phyloP scores from a whole-genome alignment of 2,329 filamentous ascomycete species.

The Aspergillus oerlinghausenensis region DNA sequence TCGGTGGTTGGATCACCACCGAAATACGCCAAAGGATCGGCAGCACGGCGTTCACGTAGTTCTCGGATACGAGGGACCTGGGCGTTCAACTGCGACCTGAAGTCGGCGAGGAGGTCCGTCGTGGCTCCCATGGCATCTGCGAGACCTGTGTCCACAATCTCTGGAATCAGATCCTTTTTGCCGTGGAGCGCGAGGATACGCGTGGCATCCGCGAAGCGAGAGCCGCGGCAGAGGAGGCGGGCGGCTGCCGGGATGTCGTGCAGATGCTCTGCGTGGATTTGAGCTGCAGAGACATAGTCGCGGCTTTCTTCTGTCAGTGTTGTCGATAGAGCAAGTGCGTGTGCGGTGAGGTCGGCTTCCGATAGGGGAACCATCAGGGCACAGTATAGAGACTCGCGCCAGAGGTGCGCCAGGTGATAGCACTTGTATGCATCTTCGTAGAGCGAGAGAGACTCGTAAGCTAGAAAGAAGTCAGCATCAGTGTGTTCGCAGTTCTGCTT shows the following conservation, averaged over 20 bases:
- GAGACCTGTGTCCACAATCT: constrained; percentile 71
- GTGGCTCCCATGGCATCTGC: constrained; percentile 74
- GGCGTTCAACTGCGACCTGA: constrained; percentile 74
- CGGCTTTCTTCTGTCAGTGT: constrained; percentile 72
- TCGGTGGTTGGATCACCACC: constrained; percentile 64
- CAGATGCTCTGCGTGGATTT: constrained; percentile 77
- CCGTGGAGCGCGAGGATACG: constrained; percentile 63
- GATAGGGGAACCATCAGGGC: constrained; percentile 66
- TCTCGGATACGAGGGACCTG: constrained; percentile 84
- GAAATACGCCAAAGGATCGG: constrained; percentile 85
- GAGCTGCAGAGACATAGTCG: constrained; percentile 74
- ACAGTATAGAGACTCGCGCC: constrained; percentile 83
- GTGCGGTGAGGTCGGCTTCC: constrained; percentile 55
- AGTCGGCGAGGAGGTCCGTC: constrained; percentile 90
- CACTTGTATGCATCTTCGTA: constrained; percentile 71
- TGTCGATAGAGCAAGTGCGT: constrained; percentile 72
- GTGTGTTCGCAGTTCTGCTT: not conserved
- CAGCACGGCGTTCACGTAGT: constrained; percentile 71
- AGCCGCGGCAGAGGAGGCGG: constrained; percentile 78
- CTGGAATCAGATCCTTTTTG: constrained; percentile 58
- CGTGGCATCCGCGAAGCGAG: constrained; percentile 83
- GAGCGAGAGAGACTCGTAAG: constrained; percentile 79
- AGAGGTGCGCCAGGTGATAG: constrained; percentile 79
- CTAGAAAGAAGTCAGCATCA: constrained; percentile 27
- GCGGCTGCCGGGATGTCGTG: constrained; percentile 65